Percentiles rank a stretch among this genome's conserved stretches.
phyloP scores from a whole-genome alignment of 2,329 filamentous ascomycete genomes.

The Trichophyton rubrum region DNA sequence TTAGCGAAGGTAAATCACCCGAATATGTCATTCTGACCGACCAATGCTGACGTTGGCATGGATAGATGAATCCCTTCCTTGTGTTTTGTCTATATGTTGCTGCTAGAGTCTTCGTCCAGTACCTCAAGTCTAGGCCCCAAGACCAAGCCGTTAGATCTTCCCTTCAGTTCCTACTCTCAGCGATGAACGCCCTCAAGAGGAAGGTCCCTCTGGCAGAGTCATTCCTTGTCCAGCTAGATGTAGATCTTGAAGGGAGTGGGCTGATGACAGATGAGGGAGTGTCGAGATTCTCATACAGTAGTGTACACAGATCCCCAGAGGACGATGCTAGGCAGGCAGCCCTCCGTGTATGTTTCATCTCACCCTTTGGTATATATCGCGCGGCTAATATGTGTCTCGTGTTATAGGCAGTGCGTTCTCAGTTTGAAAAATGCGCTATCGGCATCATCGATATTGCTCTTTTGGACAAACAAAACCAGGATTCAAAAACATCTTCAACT shows the following conservation, averaged over 20 bases:
- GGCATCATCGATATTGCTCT: not conserved
- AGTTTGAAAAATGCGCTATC: not conserved
- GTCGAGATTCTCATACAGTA: conserved; percentile 1
- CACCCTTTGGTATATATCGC: not conserved
- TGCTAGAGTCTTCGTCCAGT: conserved; percentile 87
- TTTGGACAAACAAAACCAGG: not conserved
- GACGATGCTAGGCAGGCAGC: not conserved
- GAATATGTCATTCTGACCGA: not conserved
- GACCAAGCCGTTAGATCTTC: conserved; percentile 67
- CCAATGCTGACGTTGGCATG: conserved; percentile 11
- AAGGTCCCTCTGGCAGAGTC: conserved; percentile 88
- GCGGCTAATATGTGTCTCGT: not conserved
- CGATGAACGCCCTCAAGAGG: conserved; percentile 78
- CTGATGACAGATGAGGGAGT: conserved; percentile 9
- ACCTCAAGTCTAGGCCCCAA: conserved; percentile 82
- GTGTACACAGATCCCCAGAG: not conserved
- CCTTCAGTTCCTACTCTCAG: conserved; percentile 76
- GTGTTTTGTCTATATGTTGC: conserved; percentile 95
- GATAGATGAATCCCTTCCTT: conserved; percentile 85
- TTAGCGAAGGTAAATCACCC: conserved; percentile 55
- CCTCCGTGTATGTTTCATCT: not conserved
- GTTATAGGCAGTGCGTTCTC: conserved; percentile 12
- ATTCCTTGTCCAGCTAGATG: conserved; percentile 83
- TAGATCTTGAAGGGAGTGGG: conserved; percentile 58
- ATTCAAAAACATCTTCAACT: not conserved